Evolutionary conservation across 495 filamentous ascomycete genomes (phyloP).

Genomic region (Chaetomidium leptoderma): DNA sequence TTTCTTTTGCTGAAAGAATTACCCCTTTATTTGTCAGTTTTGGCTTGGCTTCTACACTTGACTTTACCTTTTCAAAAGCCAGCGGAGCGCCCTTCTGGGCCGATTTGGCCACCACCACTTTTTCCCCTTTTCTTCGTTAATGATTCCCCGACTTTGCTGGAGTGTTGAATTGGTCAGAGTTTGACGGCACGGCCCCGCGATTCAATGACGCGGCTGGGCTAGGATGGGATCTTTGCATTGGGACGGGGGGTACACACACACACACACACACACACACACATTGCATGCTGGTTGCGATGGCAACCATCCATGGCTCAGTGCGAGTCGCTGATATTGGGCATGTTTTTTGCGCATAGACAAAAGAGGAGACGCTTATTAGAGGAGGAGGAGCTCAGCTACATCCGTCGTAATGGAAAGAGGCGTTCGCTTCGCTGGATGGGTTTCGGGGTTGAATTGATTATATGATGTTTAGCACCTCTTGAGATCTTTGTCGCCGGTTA

Average conservation of each 20-base stretch:
- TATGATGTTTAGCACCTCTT: neutral
- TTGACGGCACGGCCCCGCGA: neutral
- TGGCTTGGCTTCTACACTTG: neutral
- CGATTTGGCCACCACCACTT: neutral
- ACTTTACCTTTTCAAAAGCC: neutral
- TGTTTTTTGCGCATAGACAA: constrained; percentile 8
- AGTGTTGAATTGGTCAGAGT: neutral
- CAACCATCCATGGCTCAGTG: neutral
- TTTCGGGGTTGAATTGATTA: neutral
- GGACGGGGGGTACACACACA: neutral
- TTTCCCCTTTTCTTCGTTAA: constrained; percentile 6
- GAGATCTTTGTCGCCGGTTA: no score
- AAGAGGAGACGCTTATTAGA: neutral
- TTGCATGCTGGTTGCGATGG: neutral
- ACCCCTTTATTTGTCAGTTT: neutral
- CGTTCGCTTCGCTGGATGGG: neutral
- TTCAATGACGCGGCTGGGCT: neutral
- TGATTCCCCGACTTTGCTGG: constrained; percentile 17
- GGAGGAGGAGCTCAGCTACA: neutral
- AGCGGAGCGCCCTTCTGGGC: neutral
- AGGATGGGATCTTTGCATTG: constrained; percentile 11
- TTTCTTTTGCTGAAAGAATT: neutral
- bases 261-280: constrained; percentile 1
- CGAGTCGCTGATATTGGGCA: neutral
- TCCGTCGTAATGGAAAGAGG: neutral